Conservation (phyloP, 2,329 filamentous ascomycete genomes). For the Ceratocystis eucalypticola region DNA sequence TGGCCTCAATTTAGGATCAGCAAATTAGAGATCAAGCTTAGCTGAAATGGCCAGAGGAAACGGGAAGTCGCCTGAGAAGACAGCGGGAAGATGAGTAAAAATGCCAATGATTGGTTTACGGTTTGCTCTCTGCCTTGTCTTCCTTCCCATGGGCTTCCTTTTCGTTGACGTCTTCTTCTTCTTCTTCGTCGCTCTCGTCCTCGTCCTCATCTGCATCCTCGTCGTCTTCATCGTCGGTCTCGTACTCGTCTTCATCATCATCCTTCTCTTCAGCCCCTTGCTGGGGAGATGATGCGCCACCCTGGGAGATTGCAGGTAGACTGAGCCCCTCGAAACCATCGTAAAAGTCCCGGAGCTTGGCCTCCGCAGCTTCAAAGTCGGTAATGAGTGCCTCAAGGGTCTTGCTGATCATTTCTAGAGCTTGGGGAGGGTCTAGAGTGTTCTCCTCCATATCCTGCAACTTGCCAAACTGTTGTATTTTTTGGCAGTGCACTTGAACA, state of each 20-base stretch:
- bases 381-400: conserved; percentile 58
- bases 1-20: neutral
- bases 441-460: conserved; percentile 64
- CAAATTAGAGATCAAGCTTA: neutral
- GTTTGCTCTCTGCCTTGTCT: neutral
- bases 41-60: neutral
- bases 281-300: conserved; percentile 1
- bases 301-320: neutral
- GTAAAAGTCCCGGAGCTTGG: conserved; percentile 56
- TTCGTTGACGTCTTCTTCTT: conserved; percentile 9
- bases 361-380: conserved; percentile 64
- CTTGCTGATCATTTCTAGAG: conserved; percentile 54
- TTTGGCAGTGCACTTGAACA: conserved; percentile 85
- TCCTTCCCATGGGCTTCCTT: neutral
- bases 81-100: neutral
- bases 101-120: neutral
- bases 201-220: conserved; percentile 16
- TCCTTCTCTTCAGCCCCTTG: conserved; percentile 16
- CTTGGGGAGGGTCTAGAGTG: conserved; percentile 52
- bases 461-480: conserved; percentile 87
- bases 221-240: conserved; percentile 10
- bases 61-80: neutral
- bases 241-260: conserved; percentile 11
- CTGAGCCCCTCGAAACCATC: conserved; percentile 16
- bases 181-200: conserved; percentile 8